Evolutionary conservation across 352 stramenopile genomes (phyloP), one percentile per base, ranked within the genome.

Genomic region (Globisporangium emineosum): DNA sequence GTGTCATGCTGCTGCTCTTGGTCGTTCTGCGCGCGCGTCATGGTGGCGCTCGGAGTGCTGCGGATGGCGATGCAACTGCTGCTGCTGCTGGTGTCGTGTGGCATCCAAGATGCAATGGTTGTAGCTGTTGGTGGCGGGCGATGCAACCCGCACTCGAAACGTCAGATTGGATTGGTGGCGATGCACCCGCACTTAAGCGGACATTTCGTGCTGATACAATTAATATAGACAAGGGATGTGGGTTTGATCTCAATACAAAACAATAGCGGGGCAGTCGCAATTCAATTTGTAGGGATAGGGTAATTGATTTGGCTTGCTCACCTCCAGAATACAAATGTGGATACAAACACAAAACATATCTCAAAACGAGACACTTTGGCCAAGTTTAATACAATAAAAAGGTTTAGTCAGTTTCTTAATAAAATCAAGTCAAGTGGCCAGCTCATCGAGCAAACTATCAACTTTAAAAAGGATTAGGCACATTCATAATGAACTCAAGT

Each of bases 1-100:
- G 43, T 54, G 53, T 68, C 23, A 25, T 23, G 63, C 49, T 58
- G 35, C 19, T 60, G 40, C 30, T 65, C 19, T 54, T 65, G 60
- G 30, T 65, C 50, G 37, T 49, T 29, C 13, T 47, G 50, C 25
- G 29, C 33, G 37, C 19, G 60, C 49, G 42, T n/a, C 32, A 51
- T 65, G 17, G 57, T 60, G 33, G 57, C 35, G 29, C 47, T 57
- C 19, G 51, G 45, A 45, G 4, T 58, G 30, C 30, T 43, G 52
- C 30, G n/a, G 32, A 17, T 9, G 42, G 17, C 21, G 42, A 23
- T 54, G 35, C 45, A 37, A 32, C 23, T 64, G 43, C 32, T 43
- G 33, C 45, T 35, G 29, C 29, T 32, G 29, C n/a, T n/a, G 19
- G 29, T 42, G 33, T 52, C 6, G 51, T 40, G 60, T 58, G 13